Evolutionary conservation across 345 rosid species (phyloP).

Genomic region (Aquilaria sinensis): DNA sequence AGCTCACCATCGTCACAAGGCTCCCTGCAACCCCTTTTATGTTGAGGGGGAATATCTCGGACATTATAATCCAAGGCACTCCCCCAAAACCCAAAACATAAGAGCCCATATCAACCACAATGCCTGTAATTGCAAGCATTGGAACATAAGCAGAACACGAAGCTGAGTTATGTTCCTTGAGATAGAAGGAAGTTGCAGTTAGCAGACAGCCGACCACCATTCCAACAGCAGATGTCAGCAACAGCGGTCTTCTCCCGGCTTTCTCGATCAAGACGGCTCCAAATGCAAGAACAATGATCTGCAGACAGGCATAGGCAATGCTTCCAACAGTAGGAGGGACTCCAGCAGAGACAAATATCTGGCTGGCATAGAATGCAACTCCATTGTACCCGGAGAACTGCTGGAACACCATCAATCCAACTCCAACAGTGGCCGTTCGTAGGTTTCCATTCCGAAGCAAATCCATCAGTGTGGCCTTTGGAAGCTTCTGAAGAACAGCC

Average conservation of each 20-base stretch:
- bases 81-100: conserved; percentile 95
- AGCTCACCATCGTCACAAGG: conserved; percentile 78
- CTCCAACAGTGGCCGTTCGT: conserved; percentile 67
- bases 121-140: conserved; percentile 59
- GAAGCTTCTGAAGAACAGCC: conserved; percentile 53
- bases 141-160: conserved; percentile 35
- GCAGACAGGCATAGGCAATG: conserved; percentile 65
- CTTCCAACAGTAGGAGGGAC: conserved; percentile 68
- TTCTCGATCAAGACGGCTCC: conserved; percentile 58
- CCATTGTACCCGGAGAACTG: conserved; percentile 93
- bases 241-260: conserved; percentile 87
- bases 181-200: conserved; percentile 51
- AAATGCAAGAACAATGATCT: conserved; percentile 70
- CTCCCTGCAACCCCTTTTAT: conserved; percentile 91
- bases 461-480: conserved; percentile 58
- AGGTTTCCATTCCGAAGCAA: conserved; percentile 62
- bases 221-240: conserved; percentile 76
- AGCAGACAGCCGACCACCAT: conserved; percentile 58
- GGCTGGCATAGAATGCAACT: conserved; percentile 61
- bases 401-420: conserved; percentile 81
- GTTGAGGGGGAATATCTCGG: conserved; percentile 91
- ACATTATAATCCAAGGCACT: conserved; percentile 96
- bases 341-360: conserved; percentile 78
- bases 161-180: conserved; percentile 56
- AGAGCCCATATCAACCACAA: conserved; percentile 75